Base-by-base conservation (phyloP, 495 filamentous ascomycete genomes). In the Aspergillus saccharolyticus region DNA sequence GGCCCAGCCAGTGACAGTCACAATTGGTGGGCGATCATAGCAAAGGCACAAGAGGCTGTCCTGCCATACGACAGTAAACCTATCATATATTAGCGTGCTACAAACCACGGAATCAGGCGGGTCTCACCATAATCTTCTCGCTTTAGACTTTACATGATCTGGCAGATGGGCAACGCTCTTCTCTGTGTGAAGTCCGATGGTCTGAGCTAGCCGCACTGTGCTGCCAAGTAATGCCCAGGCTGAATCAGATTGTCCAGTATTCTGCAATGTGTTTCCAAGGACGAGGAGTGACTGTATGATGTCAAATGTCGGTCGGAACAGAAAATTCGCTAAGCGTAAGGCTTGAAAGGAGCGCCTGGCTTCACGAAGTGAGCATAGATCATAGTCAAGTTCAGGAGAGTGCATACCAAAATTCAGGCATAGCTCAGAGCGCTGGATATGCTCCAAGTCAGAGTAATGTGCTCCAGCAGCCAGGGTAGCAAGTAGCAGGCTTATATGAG, bases 391-490 rank as follows among this genome's bases (percentile, higher is more conserved):
- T 1, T 16, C 4, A 5, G 48, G 15, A 22, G 8, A 2, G 33
- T 15, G 24, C 62, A 39, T 61, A 74, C 71, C 67, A 56, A 74
- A 67, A 21, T 74, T 69, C n/a, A 61, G 65, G 18, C 64, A 60
- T 12, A 67, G 44, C 17, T 70, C 66, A 1, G 66, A 63, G 4
- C 72, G 60, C 21, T 66, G 58, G 1, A 69, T 59, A 43, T 69
- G 61, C 6, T 67, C 70, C 15, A 80, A 56, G 44, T 71, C 70
- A 1, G 78, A 80, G 60, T 70, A 81, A 61, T 83, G 80, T 19
- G 73, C 77, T 8, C 80, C 80, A 25, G 75, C 74, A 10, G 78
- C 78, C 18, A 83, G 56, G 0, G 73, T 76, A 3, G 80, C 80
- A 49, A 83, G 71, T 0, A 83, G 56, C 66, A 63, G 68, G 64